A percentile compares a stretch with the other conserved stretches of the same genome.
Conservation (phyloP, 176 grass and related monocot genomes). For the Aegilops longissima region DNA sequence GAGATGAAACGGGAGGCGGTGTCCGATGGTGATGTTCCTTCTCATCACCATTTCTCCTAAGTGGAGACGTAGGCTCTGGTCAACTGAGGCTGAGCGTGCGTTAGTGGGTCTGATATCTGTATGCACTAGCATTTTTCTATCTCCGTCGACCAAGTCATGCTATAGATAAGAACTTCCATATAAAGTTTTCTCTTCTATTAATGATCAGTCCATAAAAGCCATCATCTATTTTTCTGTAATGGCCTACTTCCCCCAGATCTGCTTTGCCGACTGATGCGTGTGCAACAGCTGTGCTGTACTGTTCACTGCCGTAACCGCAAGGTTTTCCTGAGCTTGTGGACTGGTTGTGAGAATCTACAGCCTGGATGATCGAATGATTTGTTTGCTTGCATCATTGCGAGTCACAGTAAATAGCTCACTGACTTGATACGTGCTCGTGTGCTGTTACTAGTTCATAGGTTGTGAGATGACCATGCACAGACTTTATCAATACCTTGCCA, state of each 20-base stretch:
- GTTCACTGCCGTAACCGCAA: neutral
- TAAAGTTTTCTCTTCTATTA: constrained; percentile 23
- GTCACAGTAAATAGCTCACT: constrained; percentile 14
- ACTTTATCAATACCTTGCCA: neutral
- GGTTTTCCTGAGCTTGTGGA: constrained; percentile 14
- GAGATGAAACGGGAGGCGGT: constrained; percentile 66
- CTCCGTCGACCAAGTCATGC: constrained; percentile 11
- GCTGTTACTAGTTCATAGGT: neutral
- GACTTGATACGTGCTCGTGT: neutral
- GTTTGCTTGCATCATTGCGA: constrained; percentile 11
- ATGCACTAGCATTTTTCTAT: constrained; percentile 30
- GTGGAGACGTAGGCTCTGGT: constrained; percentile 43
- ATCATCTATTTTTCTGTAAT: constrained; percentile 16
- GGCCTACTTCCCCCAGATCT: neutral
- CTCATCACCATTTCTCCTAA: constrained; percentile 49
- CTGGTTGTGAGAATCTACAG: neutral
- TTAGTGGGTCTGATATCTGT: constrained; percentile 62
- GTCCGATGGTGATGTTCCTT: constrained; percentile 53
- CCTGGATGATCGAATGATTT: neutral
- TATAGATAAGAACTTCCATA: constrained; percentile 45
- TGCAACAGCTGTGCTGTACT: neutral
- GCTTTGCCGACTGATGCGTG: constrained; percentile 19
- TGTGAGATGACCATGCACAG: constrained; percentile 9
- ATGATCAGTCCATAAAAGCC: constrained; percentile 10
- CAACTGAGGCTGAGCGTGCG: constrained; percentile 58